Conservation (phyloP, 768 basidiomycete species). For the Clitopilus passeckerianus region DNA sequence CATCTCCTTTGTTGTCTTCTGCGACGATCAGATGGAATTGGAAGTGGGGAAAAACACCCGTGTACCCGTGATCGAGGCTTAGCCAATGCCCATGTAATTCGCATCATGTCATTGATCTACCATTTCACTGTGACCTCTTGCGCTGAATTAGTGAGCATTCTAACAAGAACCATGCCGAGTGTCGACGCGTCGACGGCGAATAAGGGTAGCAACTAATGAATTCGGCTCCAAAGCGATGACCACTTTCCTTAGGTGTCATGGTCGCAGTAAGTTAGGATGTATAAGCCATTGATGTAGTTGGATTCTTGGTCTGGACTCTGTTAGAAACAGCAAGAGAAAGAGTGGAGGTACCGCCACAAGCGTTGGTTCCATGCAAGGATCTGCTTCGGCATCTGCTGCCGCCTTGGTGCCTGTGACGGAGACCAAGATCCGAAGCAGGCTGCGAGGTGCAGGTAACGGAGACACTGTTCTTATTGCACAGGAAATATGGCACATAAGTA, state of each 20-base stretch:
- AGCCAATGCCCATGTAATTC: background rate
- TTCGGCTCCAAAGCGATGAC: background rate
- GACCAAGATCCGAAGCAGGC: no score
- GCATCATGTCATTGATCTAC: background rate
- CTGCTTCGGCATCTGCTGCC: no score
- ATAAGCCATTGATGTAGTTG: no score
- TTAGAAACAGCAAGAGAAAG: no score
- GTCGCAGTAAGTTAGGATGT: no score
- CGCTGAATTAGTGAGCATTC: background rate
- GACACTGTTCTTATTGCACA: no score
- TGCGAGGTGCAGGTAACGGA: no score
- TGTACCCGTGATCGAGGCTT: background rate
- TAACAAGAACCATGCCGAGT: background rate
- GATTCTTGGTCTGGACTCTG: no score
- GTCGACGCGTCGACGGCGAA: background rate
- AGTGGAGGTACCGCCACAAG: no score
- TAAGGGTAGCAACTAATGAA: background rate
- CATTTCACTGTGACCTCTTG: background rate
- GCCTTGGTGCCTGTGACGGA: no score
- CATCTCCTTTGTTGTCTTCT: background rate
- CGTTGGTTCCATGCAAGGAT: no score
- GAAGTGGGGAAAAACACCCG: background rate
- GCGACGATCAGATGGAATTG: background rate
- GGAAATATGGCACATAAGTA: no score
- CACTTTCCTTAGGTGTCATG: background rate